Evolutionary conservation across 805 yeast genomes (phyloP).

Genomic region (Candida ipomoeae): DNA sequence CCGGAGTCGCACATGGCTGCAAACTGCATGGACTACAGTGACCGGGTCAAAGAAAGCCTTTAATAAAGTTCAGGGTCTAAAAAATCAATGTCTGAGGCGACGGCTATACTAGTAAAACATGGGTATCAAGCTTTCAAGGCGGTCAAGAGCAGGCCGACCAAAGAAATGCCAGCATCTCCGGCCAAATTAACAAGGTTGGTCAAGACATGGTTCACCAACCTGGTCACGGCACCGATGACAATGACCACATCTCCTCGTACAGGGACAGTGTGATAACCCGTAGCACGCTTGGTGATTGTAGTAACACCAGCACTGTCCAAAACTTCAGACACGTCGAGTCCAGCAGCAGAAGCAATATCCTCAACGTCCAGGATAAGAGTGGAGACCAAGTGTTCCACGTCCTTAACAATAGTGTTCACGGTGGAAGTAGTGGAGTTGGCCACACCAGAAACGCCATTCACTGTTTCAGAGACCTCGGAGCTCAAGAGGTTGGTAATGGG

Average conservation of each 20-base stretch:
- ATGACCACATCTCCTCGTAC: constrained; percentile 1
- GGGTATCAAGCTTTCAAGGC: constrained; percentile 2
- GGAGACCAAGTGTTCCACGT: constrained; percentile 5
- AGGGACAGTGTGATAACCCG: too few relatives aligned
- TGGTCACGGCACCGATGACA: constrained; percentile 1
- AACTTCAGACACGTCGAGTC: constrained; percentile 5
- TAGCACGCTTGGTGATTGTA: not conserved
- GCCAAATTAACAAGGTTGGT: constrained; percentile 3
- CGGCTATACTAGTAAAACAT: not conserved
- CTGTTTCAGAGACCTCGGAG: not conserved
- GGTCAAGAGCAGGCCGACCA: constrained; percentile 6
- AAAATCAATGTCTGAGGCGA: too few relatives aligned
- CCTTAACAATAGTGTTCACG: not conserved
- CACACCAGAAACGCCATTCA: not conserved
- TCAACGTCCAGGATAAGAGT: constrained; percentile 8
- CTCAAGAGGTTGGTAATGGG: not conserved
- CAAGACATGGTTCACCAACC: constrained; percentile 6
- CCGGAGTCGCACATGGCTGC: not conserved
- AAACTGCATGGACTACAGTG: not conserved
- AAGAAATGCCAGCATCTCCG: constrained; percentile 4
- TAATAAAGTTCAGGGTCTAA: not conserved
- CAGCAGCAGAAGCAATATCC: constrained; percentile 9
- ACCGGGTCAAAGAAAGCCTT: not conserved
- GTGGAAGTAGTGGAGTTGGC: not conserved
- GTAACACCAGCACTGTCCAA: constrained; percentile 1